These are phyloP conservation scores for Hypericum androsaemum DNA, from an alignment of 345 rosid genomes.

Conservation along the genomic window DNA sequence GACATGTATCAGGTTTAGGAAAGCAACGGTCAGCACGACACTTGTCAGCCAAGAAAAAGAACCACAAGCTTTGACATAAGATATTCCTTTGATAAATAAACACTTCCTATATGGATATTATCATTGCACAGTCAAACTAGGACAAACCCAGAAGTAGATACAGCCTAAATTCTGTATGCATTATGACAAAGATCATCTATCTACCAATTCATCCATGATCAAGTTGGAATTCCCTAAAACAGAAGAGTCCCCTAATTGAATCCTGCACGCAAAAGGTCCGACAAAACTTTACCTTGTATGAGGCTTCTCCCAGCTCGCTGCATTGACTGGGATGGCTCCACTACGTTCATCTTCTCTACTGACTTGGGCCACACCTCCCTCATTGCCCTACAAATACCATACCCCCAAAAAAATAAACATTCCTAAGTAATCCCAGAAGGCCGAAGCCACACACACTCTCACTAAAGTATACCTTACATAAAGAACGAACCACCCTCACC, in stretches of 20 bases:
- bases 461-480: background rate
- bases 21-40: too few relatives aligned
- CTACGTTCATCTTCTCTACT: constrained; percentile 53
- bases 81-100: too few relatives aligned
- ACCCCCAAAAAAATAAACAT: constrained; percentile 7
- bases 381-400: constrained; percentile 47
- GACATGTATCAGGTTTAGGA: too few relatives aligned
- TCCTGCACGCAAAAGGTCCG: background rate
- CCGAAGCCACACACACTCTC: background rate
- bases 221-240: background rate
- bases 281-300: constrained; percentile 39
- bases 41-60: too few relatives aligned
- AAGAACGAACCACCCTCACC: constrained; percentile 34
- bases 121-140: too few relatives aligned
- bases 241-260: constrained; percentile 1
- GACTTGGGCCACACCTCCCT: constrained; percentile 87
- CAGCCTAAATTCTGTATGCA: too few relatives aligned
- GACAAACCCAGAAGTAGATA: too few relatives aligned
- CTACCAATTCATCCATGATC: too few relatives aligned
- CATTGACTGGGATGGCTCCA: constrained; percentile 97
- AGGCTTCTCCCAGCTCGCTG: constrained; percentile 85
- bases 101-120: too few relatives aligned
- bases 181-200: too few relatives aligned
- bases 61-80: too few relatives aligned
- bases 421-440: background rate